Conservation (phyloP, 2,329 filamentous ascomycete genomes). For the Zasmidium citrigriseum region DNA sequence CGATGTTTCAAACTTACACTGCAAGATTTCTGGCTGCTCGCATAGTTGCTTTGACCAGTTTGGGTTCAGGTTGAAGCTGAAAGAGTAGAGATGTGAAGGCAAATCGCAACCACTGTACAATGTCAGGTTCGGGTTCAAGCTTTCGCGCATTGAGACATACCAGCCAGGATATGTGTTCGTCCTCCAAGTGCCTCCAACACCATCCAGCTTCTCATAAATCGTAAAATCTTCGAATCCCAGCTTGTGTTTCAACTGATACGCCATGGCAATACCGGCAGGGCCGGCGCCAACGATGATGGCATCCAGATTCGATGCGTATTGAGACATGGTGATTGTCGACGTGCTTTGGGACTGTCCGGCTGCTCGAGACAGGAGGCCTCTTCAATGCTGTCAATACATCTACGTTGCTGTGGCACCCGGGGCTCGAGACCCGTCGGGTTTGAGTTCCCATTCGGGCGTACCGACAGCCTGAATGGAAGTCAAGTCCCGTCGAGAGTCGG, state of each 20-base stretch:
- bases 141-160: too few species aligned
- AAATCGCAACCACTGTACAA: neutral
- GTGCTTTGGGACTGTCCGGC: neutral
- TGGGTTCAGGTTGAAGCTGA: neutral
- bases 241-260: neutral
- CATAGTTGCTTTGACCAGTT: neutral
- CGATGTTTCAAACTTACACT: neutral
- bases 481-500: too few species aligned
- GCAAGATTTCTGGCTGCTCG: neutral
- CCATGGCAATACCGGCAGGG: neutral
- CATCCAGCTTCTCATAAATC: neutral
- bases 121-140: neutral
- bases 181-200: neutral
- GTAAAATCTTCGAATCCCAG: neutral
- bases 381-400: neutral
- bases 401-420: too few species aligned
- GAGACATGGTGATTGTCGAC: neutral
- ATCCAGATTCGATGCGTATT: neutral
- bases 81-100: neutral
- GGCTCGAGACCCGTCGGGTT: too few species aligned
- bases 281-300: neutral
- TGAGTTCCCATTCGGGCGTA: too few species aligned
- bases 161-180: neutral
- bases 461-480: too few species aligned
- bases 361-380: neutral